Evolutionary conservation across 2,329 filamentous ascomycete genomes (phyloP).

Genomic region (Penicillium sp.): DNA sequence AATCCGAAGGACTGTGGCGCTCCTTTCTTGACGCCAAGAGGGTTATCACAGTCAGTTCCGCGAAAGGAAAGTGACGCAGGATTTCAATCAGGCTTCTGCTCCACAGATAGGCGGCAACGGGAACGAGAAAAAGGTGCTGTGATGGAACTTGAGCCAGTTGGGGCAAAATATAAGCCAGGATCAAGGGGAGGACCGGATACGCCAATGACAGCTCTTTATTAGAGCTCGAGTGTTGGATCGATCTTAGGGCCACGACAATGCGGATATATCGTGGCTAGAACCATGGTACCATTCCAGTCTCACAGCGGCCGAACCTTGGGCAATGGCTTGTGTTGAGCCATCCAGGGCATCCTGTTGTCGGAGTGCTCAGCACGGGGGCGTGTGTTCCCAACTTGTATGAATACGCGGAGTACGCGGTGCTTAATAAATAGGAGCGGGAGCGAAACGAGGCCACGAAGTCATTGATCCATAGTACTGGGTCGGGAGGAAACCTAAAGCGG

Average conservation of each 20-base stretch:
- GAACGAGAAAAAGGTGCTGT: neutral
- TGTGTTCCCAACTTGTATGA: slow-evolving; percentile 3
- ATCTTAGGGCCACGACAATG: slow-evolving; percentile 3
- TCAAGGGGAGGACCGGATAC: slow-evolving; percentile 6
- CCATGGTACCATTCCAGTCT: slow-evolving; percentile 12
- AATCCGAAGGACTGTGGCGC: slow-evolving; percentile 16
- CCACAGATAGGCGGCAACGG: slow-evolving; percentile 11
- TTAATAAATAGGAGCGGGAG: slow-evolving; percentile 18
- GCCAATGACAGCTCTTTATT: slow-evolving; percentile 14
- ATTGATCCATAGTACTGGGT: slow-evolving; percentile 22
- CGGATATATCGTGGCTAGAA: slow-evolving; percentile 12
- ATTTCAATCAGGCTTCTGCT: slow-evolving; percentile 10
- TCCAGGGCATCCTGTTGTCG: neutral
- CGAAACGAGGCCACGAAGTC: slow-evolving; percentile 16
- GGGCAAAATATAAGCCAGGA: slow-evolving; percentile 14
- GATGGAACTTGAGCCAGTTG: slow-evolving; percentile 4
- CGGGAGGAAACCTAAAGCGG: slow-evolving; percentile 22
- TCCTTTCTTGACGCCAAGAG: slow-evolving; percentile 18
- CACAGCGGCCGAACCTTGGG: slow-evolving; percentile 4
- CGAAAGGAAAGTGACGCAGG: slow-evolving; percentile 17
- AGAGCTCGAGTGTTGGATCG: slow-evolving; percentile 16
- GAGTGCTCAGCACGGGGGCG: slow-evolving; percentile 6
- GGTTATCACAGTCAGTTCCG: slow-evolving; percentile 13
- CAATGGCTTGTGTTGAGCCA: slow-evolving; percentile 6
- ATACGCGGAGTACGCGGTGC: slow-evolving; percentile 13